Percentiles rank a stretch among this genome's conserved stretches.
These are phyloP conservation scores for Didymella sp. DNA, from an alignment of 2,329 filamentous ascomycete genomes.

Conservation along the genomic window DNA sequence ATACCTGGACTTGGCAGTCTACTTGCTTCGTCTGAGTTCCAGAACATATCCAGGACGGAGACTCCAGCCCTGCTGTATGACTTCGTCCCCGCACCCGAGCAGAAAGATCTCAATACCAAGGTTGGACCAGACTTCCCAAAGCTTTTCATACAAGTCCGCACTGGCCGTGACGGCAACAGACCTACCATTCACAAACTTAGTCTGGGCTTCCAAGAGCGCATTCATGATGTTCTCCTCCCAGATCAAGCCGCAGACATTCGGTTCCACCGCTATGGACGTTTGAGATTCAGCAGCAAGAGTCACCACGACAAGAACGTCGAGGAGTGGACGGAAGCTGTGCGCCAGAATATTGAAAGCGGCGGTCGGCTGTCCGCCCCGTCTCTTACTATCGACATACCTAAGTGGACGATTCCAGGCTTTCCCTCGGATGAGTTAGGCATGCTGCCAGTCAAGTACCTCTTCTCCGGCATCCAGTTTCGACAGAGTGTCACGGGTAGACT, in stretches of 20 bases:
- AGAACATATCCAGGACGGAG: slow-evolving; percentile 12
- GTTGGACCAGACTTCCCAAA: slow-evolving; percentile 31
- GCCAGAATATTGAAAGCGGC: slow-evolving; percentile 38
- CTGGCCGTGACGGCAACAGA: slow-evolving; percentile 16
- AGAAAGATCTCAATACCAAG: slow-evolving; percentile 11
- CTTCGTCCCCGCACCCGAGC: slow-evolving; percentile 32
- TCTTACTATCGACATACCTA: slow-evolving; percentile 38
- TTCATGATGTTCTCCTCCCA: slow-evolving; percentile 43
- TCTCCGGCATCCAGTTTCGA: slow-evolving; percentile 39
- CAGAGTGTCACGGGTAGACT: slow-evolving; percentile 32
- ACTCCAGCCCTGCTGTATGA: slow-evolving; percentile 32
- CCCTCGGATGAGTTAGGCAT: slow-evolving; percentile 12
- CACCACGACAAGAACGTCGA: slow-evolving; percentile 24
- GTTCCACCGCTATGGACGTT: slow-evolving; percentile 27
- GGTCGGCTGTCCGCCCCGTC: slow-evolving; percentile 39
- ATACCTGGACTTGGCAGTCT: slow-evolving; percentile 35
- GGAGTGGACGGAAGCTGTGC: slow-evolving; percentile 27
- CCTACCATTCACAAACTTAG: slow-evolving; percentile 29
- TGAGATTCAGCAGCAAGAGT: slow-evolving; percentile 24
- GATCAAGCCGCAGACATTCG: slow-evolving; percentile 39
- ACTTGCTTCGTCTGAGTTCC: slow-evolving; percentile 26
- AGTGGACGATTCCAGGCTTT: slow-evolving; percentile 35
- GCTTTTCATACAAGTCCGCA: slow-evolving; percentile 34
- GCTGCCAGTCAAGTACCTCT: slow-evolving; percentile 34
- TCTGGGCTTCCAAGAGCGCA: slow-evolving; percentile 31